phyloP scores from a whole-genome alignment of 129 eudicot genomes.

The Lonicera japonica region DNA sequence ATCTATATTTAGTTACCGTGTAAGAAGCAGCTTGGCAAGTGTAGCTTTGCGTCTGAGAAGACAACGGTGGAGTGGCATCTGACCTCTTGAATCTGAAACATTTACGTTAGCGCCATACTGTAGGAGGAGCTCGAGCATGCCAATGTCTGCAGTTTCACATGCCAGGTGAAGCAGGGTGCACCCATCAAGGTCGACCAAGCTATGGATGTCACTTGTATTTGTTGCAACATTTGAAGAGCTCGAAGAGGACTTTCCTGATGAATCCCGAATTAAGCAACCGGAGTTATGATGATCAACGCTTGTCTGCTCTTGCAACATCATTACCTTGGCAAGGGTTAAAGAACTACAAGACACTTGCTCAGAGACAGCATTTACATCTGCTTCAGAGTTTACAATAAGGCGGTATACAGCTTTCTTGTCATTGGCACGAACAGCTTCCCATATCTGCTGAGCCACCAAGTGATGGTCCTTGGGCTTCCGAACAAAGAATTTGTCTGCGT shows the following conservation, averaged over 20 bases:
- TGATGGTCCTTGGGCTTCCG: constrained; percentile 57
- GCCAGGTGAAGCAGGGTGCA: constrained; percentile 85
- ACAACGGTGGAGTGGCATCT: constrained; percentile 78
- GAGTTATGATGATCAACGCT: constrained; percentile 25
- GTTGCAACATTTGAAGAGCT: constrained; percentile 26
- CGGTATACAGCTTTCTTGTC: constrained; percentile 85
- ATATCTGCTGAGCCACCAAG: constrained; percentile 54
- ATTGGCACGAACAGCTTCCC: constrained; percentile 83
- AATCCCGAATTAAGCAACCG: constrained; percentile 15
- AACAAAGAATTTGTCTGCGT: constrained; percentile 71
- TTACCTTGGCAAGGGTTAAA: constrained; percentile 83
- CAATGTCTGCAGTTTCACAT: constrained; percentile 78
- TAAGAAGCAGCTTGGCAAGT: constrained; percentile 69
- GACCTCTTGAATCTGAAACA: constrained; percentile 57
- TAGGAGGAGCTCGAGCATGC: constrained; percentile 89
- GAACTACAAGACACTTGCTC: constrained; percentile 45
- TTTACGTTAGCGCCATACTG: constrained; percentile 79
- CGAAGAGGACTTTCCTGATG: constrained; percentile 18
- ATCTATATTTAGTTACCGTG: constrained; percentile 37
- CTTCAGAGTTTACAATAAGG: constrained; percentile 69
- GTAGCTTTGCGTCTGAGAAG: constrained; percentile 63
- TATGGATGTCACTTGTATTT: constrained; percentile 45
- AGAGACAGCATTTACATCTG: constrained; percentile 58
- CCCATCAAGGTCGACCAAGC: constrained; percentile 40
- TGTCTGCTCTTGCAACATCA: constrained; percentile 71